A percentile compares a stretch with the other conserved stretches of the same genome.
phyloP scores from a whole-genome alignment of 2,329 filamentous ascomycete species.

The Hymenoscyphus scutula region DNA sequence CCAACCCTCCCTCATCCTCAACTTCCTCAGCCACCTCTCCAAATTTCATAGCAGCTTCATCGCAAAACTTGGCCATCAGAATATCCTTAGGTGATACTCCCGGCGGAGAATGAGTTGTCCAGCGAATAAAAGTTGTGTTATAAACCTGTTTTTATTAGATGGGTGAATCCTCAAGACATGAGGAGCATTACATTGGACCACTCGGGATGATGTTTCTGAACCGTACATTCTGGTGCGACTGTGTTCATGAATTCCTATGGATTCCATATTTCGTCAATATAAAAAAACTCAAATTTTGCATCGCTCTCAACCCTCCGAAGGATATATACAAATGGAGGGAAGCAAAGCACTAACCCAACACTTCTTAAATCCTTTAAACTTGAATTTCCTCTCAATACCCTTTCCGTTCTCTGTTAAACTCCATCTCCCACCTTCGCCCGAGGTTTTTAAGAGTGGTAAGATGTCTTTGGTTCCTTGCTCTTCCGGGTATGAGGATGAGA shows the following conservation, averaged over 20 bases:
- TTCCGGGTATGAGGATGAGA: constrained; percentile 23
- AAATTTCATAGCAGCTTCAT: constrained; percentile 54
- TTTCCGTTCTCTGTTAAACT: constrained; percentile 48
- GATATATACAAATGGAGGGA: constrained; percentile 3
- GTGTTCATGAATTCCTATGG: constrained; percentile 73
- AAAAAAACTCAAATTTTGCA: too few relatives aligned
- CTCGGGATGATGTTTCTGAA: constrained; percentile 70
- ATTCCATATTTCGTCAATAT: not conserved
- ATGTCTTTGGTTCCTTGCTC: constrained; percentile 20
- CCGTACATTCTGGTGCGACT: constrained; percentile 65
- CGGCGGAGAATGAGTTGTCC: constrained; percentile 68
- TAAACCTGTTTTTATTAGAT: constrained; percentile 52
- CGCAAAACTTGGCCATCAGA: constrained; percentile 60
- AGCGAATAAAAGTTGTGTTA: constrained; percentile 67
- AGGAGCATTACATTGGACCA: constrained; percentile 64
- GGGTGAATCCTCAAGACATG: too few relatives aligned
- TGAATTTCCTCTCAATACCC: constrained; percentile 59
- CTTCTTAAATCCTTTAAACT: constrained; percentile 64
- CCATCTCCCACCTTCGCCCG: constrained; percentile 44
- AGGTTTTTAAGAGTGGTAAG: constrained; percentile 16
- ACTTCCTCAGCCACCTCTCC: constrained; percentile 45
- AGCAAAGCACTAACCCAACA: constrained; percentile 53
- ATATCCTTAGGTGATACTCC: constrained; percentile 66
- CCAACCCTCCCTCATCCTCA: constrained; percentile 29
- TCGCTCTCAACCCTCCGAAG: constrained; percentile 7